These are phyloP conservation scores for Corrigiola litoralis DNA, from an alignment of 179 eudicot species.

Conservation along the genomic window DNA sequence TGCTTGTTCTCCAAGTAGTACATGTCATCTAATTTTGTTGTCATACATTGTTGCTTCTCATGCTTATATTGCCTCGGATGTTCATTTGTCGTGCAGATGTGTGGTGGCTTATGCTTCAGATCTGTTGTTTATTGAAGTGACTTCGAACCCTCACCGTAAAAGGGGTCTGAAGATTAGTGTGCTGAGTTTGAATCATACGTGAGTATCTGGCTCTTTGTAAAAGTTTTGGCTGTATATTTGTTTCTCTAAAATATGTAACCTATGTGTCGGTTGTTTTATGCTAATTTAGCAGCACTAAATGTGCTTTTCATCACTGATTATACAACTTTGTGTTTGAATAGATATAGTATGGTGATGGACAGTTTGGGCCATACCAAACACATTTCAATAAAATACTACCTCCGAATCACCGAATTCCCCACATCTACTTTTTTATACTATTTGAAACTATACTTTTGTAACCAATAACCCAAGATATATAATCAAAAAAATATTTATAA, in stretches of 20 bases:
- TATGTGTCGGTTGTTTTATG: background rate
- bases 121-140: conserved; percentile 64
- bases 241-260: background rate
- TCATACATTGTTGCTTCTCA: background rate
- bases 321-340: background rate
- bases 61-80: background rate
- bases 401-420: no score
- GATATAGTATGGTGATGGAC: no score
- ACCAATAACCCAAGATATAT: no score
- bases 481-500: no score
- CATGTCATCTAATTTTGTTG: no score
- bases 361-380: no score
- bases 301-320: background rate
- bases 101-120: conserved; percentile 90
- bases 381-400: no score
- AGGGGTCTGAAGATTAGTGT: conserved; percentile 51
- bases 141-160: conserved; percentile 78
- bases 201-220: conserved; percentile 28
- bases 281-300: background rate
- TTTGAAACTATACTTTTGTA: no score
- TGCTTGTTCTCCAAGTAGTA: no score
- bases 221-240: background rate
- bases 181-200: conserved; percentile 93
- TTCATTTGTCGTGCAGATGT: conserved; percentile 53
- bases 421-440: no score